Base-by-base conservation (phyloP, 2,329 filamentous ascomycete genomes). In the Aureobasidium sp. region DNA sequence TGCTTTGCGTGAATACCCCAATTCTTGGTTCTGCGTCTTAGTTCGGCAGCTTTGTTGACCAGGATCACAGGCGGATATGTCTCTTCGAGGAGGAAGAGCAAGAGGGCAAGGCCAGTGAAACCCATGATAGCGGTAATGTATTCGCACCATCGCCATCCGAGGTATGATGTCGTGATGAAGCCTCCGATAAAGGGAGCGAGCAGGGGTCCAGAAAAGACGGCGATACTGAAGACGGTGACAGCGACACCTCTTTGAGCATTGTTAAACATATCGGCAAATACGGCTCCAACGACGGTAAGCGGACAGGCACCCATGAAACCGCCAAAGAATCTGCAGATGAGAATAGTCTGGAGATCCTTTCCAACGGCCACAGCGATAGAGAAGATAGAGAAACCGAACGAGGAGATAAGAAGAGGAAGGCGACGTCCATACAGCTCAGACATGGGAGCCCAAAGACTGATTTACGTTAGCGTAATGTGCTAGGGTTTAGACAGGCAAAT, bases 1-100 rank as follows among this genome's bases (percentile, higher is more conserved):
- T 75, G 73, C 63, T 73, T 73, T n/a, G 83, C 83, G 67, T 85
- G 83, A 56, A 85, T 84, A 12, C 82, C 82, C 82, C 82, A 85
- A 64, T 85, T 85, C 69, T 78, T 79, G 1, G 82, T 85, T 29
- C 80, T 71, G 37, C 82, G 76, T 36, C 82, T 74, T 2, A 85
- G 70, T 64, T 84, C 80, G 3, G 77, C 71, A 3, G 82, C 82
- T 67, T 86, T 86, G 17, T 74, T 71, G 41, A 85, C 79, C 3
- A 86, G 75, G 15, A 86, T 80, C 0, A 84, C 76, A 0, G 83
- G 83, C 0, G 82, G 79, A 64, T 85, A 86, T 0, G 81, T 82
- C 68, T 86, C 83, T 56, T 81, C 71, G 29, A 84, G 74, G 70
- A 85, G 83, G 41, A 84, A 66, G 0, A 83, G 44, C 47, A 81